These are phyloP conservation scores for Yamadazyma blattariae DNA, from an alignment of 1,139 yeast genomes.

Conservation along the genomic window DNA sequence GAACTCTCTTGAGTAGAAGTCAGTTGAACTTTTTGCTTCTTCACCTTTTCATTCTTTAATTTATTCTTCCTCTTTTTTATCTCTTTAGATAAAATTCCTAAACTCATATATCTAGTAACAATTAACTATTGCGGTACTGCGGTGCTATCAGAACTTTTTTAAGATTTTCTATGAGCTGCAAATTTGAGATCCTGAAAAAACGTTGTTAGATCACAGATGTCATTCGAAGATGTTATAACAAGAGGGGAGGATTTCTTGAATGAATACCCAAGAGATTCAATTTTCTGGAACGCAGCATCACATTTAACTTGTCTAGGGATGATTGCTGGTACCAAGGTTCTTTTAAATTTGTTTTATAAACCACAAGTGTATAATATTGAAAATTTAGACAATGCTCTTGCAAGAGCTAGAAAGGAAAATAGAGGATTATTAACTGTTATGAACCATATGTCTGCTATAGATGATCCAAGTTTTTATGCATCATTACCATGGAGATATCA, in stretches of 20 bases:
- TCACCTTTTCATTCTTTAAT: not conserved
- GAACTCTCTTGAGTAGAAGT: too few relatives aligned
- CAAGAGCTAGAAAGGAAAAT: conserved; percentile 60
- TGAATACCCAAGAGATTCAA: conserved; percentile 57
- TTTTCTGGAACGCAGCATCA: conserved; percentile 66
- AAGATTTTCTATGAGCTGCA: too few relatives aligned
- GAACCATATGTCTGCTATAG: conserved; percentile 95
- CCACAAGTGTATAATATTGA: conserved; percentile 63
- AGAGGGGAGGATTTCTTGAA: conserved; percentile 73
- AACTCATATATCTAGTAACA: conserved; percentile 31
- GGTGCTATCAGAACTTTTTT: too few relatives aligned
- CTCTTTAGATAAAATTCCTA: conserved; percentile 30
- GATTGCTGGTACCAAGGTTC: conserved; percentile 62
- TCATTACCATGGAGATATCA: conserved; percentile 73
- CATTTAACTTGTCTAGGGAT: conserved; percentile 68
- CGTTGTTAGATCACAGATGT: conserved; percentile 41
- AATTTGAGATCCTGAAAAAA: conserved; percentile 1
- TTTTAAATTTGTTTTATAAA: conserved; percentile 58
- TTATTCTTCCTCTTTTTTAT: conserved; percentile 25
- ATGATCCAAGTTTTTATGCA: conserved; percentile 91
- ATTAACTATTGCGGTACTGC: too few relatives aligned
- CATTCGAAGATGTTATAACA: conserved; percentile 65
- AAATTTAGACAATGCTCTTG: conserved; percentile 60
- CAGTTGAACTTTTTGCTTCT: conserved; percentile 1
- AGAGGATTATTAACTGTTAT: conserved; percentile 82